phyloP scores from a whole-genome alignment of 192 early-diverging fungal genomes.

The Piromyces finnis region DNA sequence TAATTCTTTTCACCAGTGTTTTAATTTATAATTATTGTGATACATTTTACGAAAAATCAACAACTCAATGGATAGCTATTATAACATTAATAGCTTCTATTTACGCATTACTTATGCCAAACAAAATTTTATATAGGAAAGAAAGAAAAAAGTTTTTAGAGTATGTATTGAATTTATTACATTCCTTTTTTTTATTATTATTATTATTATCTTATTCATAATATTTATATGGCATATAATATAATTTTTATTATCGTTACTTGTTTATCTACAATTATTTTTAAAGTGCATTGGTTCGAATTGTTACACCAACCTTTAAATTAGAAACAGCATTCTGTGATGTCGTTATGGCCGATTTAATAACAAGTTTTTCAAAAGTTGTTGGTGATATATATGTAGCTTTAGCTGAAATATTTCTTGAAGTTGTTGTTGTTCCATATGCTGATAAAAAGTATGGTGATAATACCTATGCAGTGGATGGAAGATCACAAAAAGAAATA shows the following conservation, averaged over 20 bases:
- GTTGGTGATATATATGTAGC: slow-evolving; percentile 65
- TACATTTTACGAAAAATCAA: not conserved
- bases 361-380: slow-evolving; percentile 82
- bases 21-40: not conserved
- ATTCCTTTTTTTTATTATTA: too few species aligned
- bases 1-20: not conserved
- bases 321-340: slow-evolving; percentile 48
- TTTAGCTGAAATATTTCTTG: slow-evolving; percentile 36
- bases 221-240: not conserved
- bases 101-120: not conserved
- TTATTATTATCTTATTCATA: not conserved
- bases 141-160: not conserved
- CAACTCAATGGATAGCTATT: not conserved
- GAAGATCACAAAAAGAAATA: not conserved
- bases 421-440: not conserved
- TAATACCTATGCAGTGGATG: not conserved
- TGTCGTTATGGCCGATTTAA: slow-evolving; percentile 81
- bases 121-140: not conserved
- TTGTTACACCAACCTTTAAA: slow-evolving; percentile 23
- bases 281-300: slow-evolving; percentile 23
- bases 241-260: too few species aligned
- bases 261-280: too few species aligned
- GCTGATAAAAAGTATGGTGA: not conserved
- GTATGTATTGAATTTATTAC: not conserved
- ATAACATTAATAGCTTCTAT: not conserved